phyloP scores from a whole-genome alignment of 768 basidiomycete genomes.

The Leccinum olivaceopallidum region DNA sequence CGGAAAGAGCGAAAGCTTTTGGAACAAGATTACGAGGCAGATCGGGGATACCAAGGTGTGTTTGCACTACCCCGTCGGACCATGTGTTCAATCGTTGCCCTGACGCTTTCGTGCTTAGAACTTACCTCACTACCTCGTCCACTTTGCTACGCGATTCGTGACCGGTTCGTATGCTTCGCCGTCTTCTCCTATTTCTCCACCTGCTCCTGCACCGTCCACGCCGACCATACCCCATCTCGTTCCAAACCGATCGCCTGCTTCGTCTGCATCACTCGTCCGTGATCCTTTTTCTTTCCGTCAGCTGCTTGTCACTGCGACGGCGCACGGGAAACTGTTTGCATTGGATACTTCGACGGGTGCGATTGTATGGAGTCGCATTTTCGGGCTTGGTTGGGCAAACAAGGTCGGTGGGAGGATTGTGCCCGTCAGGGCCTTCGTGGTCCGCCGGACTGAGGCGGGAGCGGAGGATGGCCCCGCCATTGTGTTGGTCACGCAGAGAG shows the following conservation, averaged over 20 bases:
- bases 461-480: constrained; percentile 36
- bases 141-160: constrained; percentile 70
- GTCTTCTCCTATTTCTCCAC: constrained; percentile 32
- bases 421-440: constrained; percentile 62
- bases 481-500: constrained; percentile 60
- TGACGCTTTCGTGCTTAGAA: constrained; percentile 41
- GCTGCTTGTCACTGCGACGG: constrained; percentile 71
- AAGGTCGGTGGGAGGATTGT: constrained; percentile 54
- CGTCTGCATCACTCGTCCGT: constrained; percentile 47
- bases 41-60: constrained; percentile 57
- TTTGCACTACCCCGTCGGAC: neutral
- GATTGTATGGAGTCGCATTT: constrained; percentile 76
- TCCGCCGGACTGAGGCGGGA: constrained; percentile 35
- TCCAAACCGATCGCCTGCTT: constrained; percentile 28
- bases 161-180: constrained; percentile 64
- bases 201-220: neutral
- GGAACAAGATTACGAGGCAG: constrained; percentile 55
- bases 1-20: constrained; percentile 44
- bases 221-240: constrained; percentile 21
- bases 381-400: constrained; percentile 71
- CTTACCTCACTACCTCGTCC: constrained; percentile 66
- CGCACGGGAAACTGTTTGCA: constrained; percentile 75
- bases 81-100: neutral
- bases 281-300: constrained; percentile 90
- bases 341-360: constrained; percentile 79